Conservation (phyloP, 2,329 filamentous ascomycete species). For the Blastomyces silverae region DNA sequence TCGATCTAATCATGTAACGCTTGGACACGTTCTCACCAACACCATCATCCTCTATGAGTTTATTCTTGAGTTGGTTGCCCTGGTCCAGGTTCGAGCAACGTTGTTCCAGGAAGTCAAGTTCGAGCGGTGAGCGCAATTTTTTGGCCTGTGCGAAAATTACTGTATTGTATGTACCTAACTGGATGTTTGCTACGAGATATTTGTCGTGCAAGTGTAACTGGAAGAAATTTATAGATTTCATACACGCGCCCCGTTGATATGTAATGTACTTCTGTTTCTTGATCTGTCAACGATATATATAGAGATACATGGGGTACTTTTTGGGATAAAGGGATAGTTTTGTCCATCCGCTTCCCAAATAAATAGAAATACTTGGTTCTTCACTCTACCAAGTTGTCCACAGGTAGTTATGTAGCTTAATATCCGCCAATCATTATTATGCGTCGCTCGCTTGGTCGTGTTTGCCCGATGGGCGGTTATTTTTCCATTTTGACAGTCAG, state of each 20-base stretch:
- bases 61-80: conserved; percentile 65
- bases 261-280: background rate
- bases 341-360: background rate
- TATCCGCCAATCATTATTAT: background rate
- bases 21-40: conserved; percentile 74
- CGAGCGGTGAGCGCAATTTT: too few relatives aligned
- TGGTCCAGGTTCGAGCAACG: conserved; percentile 67
- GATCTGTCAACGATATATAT: background rate
- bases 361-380: background rate
- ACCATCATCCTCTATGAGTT: conserved; percentile 74
- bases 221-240: too few relatives aligned
- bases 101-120: conserved; percentile 65
- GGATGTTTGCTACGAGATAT: too few relatives aligned
- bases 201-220: too few relatives aligned
- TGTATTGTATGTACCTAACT: background rate
- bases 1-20: conserved; percentile 49
- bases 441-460: too few relatives aligned
- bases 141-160: too few relatives aligned
- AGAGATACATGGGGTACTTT: background rate
- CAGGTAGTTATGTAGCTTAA: background rate
- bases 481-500: background rate
- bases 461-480: too few relatives aligned
- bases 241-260: too few relatives aligned
- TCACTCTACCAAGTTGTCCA: background rate
- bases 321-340: background rate